Conservation (phyloP, 78 protist genomes). For the Pigoraptor vietnamica region DNA sequence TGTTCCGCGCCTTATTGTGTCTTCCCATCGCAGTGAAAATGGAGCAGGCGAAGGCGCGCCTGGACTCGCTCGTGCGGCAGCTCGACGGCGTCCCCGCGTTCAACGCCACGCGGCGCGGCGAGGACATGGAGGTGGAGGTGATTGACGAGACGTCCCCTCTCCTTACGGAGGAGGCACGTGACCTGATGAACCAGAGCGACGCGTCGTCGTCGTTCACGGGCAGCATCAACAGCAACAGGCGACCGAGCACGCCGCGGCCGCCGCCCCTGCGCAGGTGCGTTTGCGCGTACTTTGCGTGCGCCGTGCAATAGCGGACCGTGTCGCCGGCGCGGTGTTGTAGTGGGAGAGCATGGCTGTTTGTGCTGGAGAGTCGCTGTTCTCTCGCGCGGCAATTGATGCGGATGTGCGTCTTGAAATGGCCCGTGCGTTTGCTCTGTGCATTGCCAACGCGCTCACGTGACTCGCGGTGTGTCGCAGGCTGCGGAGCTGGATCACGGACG, state of each 20-base stretch:
- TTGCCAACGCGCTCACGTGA: neutral
- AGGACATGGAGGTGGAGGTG: neutral
- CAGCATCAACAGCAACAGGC: neutral
- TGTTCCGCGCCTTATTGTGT: no score
- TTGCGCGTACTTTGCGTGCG: neutral
- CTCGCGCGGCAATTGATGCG: neutral
- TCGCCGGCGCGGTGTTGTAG: no score
- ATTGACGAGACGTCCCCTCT: neutral
- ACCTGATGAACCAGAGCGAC: neutral
- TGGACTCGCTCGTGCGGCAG: neutral
- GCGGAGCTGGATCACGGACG: neutral
- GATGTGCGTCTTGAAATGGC: neutral
- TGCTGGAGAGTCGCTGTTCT: neutral
- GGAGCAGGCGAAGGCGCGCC: neutral
- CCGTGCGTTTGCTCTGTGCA: neutral
- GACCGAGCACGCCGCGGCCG: neutral
- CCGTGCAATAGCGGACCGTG: neutral
- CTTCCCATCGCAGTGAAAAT: neutral
- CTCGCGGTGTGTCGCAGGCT: neutral
- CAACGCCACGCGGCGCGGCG: neutral
- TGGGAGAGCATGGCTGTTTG: neutral
- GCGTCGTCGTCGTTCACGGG: neutral
- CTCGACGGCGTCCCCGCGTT: neutral
- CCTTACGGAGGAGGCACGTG: neutral
- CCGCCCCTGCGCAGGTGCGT: neutral